Percentiles rank a stretch among this genome's conserved stretches.
These are phyloP conservation scores for Cyclotella sp. DNA, from an alignment of 108 stramenopile species.

Conservation along the genomic window DNA sequence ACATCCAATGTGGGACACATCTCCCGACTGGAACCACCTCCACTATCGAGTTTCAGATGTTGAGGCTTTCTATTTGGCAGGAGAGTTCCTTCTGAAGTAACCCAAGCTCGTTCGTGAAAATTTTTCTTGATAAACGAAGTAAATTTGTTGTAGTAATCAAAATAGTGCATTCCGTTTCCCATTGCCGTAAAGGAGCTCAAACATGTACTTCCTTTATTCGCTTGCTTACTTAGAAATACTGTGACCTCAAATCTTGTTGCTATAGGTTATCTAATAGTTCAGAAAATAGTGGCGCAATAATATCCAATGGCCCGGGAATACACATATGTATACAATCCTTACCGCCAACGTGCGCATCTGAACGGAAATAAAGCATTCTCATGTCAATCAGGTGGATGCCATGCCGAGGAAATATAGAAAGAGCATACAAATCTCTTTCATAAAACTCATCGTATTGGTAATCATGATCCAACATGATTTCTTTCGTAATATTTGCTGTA, in stretches of 20 bases:
- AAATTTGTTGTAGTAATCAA: too few species aligned
- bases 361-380: conserved; percentile 17
- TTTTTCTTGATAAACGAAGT: too few species aligned
- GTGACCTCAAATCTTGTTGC: background rate
- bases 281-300: background rate
- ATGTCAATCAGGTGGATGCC: conserved; percentile 3
- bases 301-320: conserved; percentile 12
- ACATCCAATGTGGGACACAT: background rate
- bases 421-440: background rate
- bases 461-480: background rate
- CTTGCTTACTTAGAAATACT: too few species aligned
- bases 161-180: too few species aligned
- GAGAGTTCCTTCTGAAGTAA: background rate
- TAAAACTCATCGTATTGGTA: conserved; percentile 3
- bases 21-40: conserved; percentile 8
- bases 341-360: conserved; percentile 9
- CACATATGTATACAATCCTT: conserved; percentile 12
- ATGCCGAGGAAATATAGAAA: background rate
- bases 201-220: too few species aligned
- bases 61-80: conserved; percentile 7
- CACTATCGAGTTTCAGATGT: conserved; percentile 6
- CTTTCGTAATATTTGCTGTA: background rate
- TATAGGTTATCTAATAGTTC: conserved; percentile 5
- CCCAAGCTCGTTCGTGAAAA: too few species aligned
- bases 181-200: too few species aligned